A percentile compares a stretch with the other conserved stretches of the same genome.
Evolutionary conservation across 2,329 filamentous ascomycete genomes (phyloP).

Genomic region (Cephalotrichum gorgonifer): DNA sequence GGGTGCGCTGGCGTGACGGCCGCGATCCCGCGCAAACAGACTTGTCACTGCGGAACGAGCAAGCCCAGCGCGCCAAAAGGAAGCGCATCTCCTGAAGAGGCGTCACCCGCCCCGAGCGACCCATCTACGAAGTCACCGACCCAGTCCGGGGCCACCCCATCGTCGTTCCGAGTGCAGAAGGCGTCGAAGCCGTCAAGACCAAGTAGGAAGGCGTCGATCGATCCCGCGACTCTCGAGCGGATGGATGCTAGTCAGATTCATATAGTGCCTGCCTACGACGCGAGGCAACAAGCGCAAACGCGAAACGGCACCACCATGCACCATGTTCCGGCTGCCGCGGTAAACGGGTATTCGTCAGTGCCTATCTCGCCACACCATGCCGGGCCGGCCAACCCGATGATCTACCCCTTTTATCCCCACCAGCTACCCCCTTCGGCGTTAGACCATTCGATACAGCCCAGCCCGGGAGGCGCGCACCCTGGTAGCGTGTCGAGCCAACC

Average conservation of each 20-base stretch:
- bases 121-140: background rate
- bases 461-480: slow-evolving; percentile 11
- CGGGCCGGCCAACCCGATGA: slow-evolving; percentile 9
- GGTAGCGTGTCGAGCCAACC: slow-evolving; percentile 12
- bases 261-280: slow-evolving; percentile 21
- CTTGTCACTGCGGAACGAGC: slow-evolving; percentile 39
- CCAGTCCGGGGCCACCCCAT: slow-evolving; percentile 15
- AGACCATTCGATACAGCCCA: slow-evolving; percentile 9
- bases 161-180: slow-evolving; percentile 36
- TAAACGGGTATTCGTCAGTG: background rate
- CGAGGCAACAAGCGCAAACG: background rate
- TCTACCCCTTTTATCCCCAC: slow-evolving; percentile 22
- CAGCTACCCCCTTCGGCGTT: slow-evolving; percentile 16
- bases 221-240: slow-evolving; percentile 34
- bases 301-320: background rate
- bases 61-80: slow-evolving; percentile 12
- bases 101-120: background rate
- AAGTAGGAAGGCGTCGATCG: slow-evolving; percentile 37
- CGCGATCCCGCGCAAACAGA: slow-evolving; percentile 48
- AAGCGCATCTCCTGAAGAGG: slow-evolving; percentile 9
- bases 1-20: slow-evolving; percentile 54
- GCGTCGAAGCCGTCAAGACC: slow-evolving; percentile 21
- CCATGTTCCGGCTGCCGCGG: background rate
- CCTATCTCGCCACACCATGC: background rate
- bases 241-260: slow-evolving; percentile 45